phyloP scores from a whole-genome alignment of 495 filamentous ascomycete species.

The Parathielavia appendiculata region DNA sequence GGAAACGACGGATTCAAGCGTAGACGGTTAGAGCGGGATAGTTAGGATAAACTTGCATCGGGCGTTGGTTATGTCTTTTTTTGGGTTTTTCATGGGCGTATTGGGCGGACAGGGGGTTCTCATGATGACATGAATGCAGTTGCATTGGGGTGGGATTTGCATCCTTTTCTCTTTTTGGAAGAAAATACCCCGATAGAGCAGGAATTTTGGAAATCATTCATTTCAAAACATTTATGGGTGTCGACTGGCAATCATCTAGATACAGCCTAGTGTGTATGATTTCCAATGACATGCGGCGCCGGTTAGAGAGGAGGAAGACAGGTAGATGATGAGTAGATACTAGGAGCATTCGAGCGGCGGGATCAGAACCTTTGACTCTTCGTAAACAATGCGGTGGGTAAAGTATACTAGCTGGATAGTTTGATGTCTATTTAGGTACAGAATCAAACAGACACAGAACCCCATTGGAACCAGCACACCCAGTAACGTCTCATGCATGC shows the following conservation, averaged over 20 bases:
- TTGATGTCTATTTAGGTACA: background rate
- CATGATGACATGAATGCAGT: too few species aligned
- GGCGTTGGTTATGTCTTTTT: background rate
- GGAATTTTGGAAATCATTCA: background rate
- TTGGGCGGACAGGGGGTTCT: too few species aligned
- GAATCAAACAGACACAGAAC: background rate
- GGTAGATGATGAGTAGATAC: too few species aligned
- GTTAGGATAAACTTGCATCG: background rate
- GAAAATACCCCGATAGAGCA: slow-evolving; percentile 3
- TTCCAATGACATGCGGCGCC: too few species aligned
- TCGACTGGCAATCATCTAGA: too few species aligned
- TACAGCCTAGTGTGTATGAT: too few species aligned
- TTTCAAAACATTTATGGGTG: too few species aligned
- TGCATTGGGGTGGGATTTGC: background rate
- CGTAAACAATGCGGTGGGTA: too few species aligned
- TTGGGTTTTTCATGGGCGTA: too few species aligned
- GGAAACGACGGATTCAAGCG: background rate
- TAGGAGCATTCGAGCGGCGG: too few species aligned
- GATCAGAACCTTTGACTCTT: too few species aligned
- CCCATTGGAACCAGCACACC: background rate
- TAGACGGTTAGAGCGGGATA: background rate
- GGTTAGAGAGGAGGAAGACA: too few species aligned
- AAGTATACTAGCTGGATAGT: background rate
- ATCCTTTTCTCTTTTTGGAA: background rate
- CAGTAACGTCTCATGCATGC: background rate